Conservation (phyloP, 768 basidiomycete genomes). For the Suillus subluteus region DNA sequence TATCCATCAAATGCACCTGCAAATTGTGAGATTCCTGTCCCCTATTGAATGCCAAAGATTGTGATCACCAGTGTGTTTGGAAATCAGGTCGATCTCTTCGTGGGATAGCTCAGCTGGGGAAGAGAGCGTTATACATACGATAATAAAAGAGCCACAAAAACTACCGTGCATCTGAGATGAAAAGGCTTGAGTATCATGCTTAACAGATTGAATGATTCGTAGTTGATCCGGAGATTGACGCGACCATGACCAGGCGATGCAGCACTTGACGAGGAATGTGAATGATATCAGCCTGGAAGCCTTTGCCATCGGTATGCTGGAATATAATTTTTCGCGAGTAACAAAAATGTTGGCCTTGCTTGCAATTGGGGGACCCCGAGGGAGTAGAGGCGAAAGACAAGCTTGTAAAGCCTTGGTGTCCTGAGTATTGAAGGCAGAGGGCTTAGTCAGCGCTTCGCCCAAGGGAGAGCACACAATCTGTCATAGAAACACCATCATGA, state of each 20-base stretch:
- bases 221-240: conserved; percentile 20
- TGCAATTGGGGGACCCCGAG: neutral
- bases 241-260: conserved; percentile 35
- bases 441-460: neutral
- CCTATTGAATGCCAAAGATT: neutral
- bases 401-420: too few species aligned
- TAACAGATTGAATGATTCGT: neutral
- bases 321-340: neutral
- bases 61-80: conserved; percentile 6
- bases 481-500: neutral
- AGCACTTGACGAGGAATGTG: conserved; percentile 11
- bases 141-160: neutral
- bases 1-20: conserved; percentile 48
- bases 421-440: neutral
- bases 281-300: neutral
- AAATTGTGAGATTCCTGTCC: neutral
- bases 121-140: neutral
- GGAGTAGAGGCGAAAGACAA: neutral
- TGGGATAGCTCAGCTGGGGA: conserved; percentile 3
- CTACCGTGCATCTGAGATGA: conserved; percentile 6
- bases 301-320: neutral
- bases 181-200: neutral
- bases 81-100: conserved; percentile 14
- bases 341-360: neutral
- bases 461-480: neutral